phyloP scores from a whole-genome alignment of 192 early-diverging fungal species.

The Coemansia sp. region DNA sequence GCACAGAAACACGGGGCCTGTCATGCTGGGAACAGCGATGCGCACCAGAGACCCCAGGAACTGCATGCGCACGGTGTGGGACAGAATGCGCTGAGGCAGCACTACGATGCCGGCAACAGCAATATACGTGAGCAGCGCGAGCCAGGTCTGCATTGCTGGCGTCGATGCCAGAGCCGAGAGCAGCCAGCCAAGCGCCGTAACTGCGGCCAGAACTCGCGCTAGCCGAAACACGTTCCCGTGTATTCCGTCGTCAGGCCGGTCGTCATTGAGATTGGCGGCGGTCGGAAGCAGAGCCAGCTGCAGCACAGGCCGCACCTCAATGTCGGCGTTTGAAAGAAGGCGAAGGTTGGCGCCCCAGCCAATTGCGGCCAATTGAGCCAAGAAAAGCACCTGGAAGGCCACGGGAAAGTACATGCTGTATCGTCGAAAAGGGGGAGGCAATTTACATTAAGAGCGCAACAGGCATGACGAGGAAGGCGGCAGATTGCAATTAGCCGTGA shows the following conservation, averaged over 20 bases:
- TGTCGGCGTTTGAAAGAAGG: conserved; percentile 28
- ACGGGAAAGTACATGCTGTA: conserved; percentile 35
- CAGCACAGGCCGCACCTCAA: conserved; percentile 33
- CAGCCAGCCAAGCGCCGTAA: conserved; percentile 27
- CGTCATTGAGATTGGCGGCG: not conserved
- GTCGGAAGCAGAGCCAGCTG: conserved; percentile 27
- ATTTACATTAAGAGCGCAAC: not conserved
- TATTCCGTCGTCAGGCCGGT: conserved; percentile 8
- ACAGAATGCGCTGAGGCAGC: conserved; percentile 34
- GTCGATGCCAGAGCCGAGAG: conserved; percentile 17
- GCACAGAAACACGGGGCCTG: conserved; percentile 57
- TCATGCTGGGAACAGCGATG: conserved; percentile 38
- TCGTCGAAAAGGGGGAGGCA: not conserved
- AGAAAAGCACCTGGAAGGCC: conserved; percentile 44
- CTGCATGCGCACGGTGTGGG: conserved; percentile 38
- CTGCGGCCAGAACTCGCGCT: conserved; percentile 4
- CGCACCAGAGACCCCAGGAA: conserved; percentile 34
- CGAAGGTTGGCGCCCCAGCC: conserved; percentile 48
- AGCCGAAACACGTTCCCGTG: conserved; percentile 24
- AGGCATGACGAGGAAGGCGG: not conserved
- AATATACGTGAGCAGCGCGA: conserved; percentile 36
- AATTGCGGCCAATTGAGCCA: conserved; percentile 34
- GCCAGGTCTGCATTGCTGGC: conserved; percentile 13
- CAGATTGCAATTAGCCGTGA: no score
- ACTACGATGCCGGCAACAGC: conserved; percentile 14